Evolutionary conservation across 2,329 filamentous ascomycete species (phyloP), one percentile per base, ranked within the genome.

Genomic region (Basipetospora chlamydospora): DNA sequence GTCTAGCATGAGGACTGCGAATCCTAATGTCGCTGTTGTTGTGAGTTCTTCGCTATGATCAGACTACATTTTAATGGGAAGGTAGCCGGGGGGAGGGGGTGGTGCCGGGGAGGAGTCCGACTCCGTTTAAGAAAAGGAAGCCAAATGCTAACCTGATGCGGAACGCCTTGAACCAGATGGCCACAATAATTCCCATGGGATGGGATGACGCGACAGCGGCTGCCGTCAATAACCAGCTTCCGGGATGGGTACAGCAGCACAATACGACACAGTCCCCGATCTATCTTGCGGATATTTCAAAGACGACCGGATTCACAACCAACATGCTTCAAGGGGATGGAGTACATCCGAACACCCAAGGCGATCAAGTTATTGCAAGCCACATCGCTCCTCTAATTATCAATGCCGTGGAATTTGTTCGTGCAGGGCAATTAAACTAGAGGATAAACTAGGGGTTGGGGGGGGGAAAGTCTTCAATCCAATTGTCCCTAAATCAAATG

Each of bases 21-120:
- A 61, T 28, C 47, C 54, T 1, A 52, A 49, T 17, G 53, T 55
- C 38, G 58, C 58, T 45, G 54, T 64, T 33, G 58, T 64, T 30
- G 59, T 62, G 41, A 41, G 51, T 44, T 6, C 16, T 38, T 35
- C 20, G 17, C 21, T 11, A 8, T 26, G 13, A 3, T 22, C 21
- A 13, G 18, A 22, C 18, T 22, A 16, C 22, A 15, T 29, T 15
- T 29, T 29, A 15, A 7, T 16, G 26, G 6, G n/a, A 29, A 29
- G 26, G 26, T 4, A 29, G 26, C 26, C 3, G 26, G 26, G 26
- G 26, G n/a, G n/a, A n/a, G n/a, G n/a, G n/a, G n/a, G n/a, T n/a
- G 26, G 11, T 29, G 26, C 26, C 12, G 11, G 26, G 26, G 26
- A 29, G 26, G 5, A 29, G 26, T 29, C 26, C 26, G 8, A 15